Base-by-base conservation (phyloP, 1,139 yeast species). In the Blastobotrys apis region DNA sequence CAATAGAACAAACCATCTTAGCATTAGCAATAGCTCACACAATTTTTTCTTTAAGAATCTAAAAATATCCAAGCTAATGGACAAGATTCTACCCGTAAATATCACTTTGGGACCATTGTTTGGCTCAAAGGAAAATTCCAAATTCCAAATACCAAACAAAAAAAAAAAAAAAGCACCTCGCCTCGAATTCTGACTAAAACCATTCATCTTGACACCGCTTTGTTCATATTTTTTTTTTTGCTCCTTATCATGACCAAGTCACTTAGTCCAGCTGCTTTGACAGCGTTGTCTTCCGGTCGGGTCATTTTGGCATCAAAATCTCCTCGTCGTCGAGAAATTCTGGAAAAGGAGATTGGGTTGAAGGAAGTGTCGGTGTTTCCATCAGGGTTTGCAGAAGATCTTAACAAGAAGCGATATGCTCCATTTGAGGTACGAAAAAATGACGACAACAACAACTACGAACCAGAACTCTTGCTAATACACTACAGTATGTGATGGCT, bases 281-380 rank as follows among this genome's bases (percentile, higher is more conserved):
- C 21, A n/a, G 17, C 16, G 26, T 40, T 44, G 31, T 17, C 41
- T 3, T 12, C 36, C 2, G 52, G 52, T n/a, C 44, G 67, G 30
- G 68, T 87, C 20, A 68, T 87, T 2, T 69, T 92, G 12, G 97
- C 95, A 1, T 86, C 96, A 1, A 74, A 84, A 1, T 88, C 97
- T 0, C 94, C 94, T 1, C 72, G 97, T 49, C 68, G 98, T 45
- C 66, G 68, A 44, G 85, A 84, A 48, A 82, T 92, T 19, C 60
- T 92, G 30, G 52, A 55, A 37, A 56, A 65, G 13, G 81, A 84
- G 56, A 66, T 90, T 54, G 88, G 88, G 0, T 65, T 90, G 41
- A 47, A 64, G 1, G 60, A 80, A 29, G 64, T 75, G 21, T 64
- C 65, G 15, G 68, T 82, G 0, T 58, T 72, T 0, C 74, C 77